These are phyloP conservation scores for Linnemannia hyalina DNA, from an alignment of 192 early-diverging fungal species.

Conservation along the genomic window DNA sequence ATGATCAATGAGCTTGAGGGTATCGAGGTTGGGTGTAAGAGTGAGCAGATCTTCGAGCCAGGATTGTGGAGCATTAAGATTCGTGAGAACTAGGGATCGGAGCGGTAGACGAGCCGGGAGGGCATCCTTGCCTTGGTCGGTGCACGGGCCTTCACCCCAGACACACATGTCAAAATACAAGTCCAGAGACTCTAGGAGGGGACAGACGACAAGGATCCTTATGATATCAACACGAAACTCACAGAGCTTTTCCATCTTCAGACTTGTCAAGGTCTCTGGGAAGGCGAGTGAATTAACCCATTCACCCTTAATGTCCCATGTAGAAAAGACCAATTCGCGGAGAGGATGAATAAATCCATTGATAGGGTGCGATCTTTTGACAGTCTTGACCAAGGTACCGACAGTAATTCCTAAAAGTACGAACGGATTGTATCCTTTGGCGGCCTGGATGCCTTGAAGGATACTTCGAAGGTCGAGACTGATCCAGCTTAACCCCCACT, in stretches of 20 bases:
- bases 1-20: background rate
- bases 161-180: background rate
- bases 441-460: too few relatives aligned
- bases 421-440: too few relatives aligned
- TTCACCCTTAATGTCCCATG: too few relatives aligned
- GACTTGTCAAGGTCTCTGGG: background rate
- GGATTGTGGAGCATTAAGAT: background rate
- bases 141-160: background rate
- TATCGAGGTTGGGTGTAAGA: background rate
- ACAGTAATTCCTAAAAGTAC: too few relatives aligned
- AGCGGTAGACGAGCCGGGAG: background rate
- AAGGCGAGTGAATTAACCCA: too few relatives aligned
- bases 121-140: background rate
- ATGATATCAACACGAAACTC: background rate
- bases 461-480: too few relatives aligned
- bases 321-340: background rate
- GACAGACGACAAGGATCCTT: background rate
- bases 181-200: background rate
- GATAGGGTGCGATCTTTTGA: too few relatives aligned
- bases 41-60: background rate
- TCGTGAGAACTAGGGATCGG: background rate
- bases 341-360: too few relatives aligned
- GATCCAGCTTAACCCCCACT: too few relatives aligned
- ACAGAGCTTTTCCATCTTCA: background rate
- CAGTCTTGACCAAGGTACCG: too few relatives aligned